phyloP scores from a whole-genome alignment of 805 yeast species.

The Candida broadrunensis region DNA sequence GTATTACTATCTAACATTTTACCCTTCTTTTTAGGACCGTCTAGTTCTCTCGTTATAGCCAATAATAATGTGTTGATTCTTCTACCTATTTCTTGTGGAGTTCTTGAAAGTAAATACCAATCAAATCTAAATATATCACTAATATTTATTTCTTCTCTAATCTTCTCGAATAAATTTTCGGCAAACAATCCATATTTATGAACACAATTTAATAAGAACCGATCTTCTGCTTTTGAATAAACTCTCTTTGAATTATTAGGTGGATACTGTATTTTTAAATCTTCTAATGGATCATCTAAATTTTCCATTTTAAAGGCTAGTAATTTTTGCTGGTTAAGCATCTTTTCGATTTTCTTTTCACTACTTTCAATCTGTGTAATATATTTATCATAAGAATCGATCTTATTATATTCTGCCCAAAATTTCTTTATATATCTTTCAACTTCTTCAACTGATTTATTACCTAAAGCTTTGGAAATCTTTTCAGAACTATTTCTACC shows the following conservation, averaged over 20 bases:
- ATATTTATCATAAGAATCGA: slow-evolving; percentile 72
- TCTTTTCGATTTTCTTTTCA: slow-evolving; percentile 60
- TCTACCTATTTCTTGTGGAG: slow-evolving; percentile 68
- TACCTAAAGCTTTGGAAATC: slow-evolving; percentile 55
- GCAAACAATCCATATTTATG: slow-evolving; percentile 63
- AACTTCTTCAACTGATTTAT: slow-evolving; percentile 59
- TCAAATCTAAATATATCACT: slow-evolving; percentile 67
- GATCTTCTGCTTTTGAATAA: slow-evolving; percentile 67
- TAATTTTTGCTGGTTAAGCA: slow-evolving; percentile 53
- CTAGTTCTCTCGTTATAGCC: slow-evolving; percentile 69
- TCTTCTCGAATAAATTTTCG: slow-evolving; percentile 57
- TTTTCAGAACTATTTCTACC: slow-evolving; percentile 52
- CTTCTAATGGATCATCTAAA: slow-evolving; percentile 58
- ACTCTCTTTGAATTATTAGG: slow-evolving; percentile 80
- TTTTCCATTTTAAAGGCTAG: slow-evolving; percentile 52
- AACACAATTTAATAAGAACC: slow-evolving; percentile 59
- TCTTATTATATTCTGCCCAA: slow-evolving; percentile 58
- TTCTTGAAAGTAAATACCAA: slow-evolving; percentile 70
- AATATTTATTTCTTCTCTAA: slow-evolving; percentile 59
- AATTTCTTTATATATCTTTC: slow-evolving; percentile 55
- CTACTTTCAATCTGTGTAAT: slow-evolving; percentile 69
- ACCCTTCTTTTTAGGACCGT: slow-evolving; percentile 53
- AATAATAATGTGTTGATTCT: slow-evolving; percentile 64
- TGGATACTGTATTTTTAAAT: slow-evolving; percentile 66
- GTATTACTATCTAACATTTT: slow-evolving; percentile 14